Base-by-base conservation (phyloP, 495 filamentous ascomycete species). In the Podospora bellae-mahoneyi region DNA sequence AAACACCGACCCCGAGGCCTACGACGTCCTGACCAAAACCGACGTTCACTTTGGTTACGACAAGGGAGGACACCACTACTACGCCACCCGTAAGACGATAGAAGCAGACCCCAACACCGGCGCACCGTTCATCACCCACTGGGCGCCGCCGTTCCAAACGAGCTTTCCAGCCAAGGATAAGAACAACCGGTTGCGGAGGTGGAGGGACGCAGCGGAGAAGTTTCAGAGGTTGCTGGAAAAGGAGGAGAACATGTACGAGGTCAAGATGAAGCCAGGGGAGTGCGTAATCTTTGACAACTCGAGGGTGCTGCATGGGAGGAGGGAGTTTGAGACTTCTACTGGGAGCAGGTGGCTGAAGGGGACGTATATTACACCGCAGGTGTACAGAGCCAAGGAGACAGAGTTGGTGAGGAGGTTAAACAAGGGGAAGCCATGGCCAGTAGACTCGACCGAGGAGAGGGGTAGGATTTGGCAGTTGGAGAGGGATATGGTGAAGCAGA, bases 221-320 rank as follows among this genome's bases (percentile, higher is more conserved):
- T 83, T 93, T 77, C 74, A 81, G 34, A 48, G 66, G 0, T 55
- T 79, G 0, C 66, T 91, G 16, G 84, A 90, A 39, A 61, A 77
- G 0, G 68, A 82, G 5, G 68, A 78, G 0, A 84, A 83, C 44
- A 74, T 89, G 55, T 90, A 89, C 73, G 84, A 96, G 80, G 78
- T 90, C 57, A 90, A 88, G 75, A 76, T 98, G 68, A 76, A 88
- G 56, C 88, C 89, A 7, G 94, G 94, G 7, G 87, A 94, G 66
- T 94, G 91, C 70, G 92, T 91, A 30, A 85, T 98, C 18, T 97
- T 98, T 76, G 87, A 93, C 71, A 98, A 98, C 74, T 78, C 87
- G 26, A 83, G 92, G 7, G 80, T 94, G 4, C 74, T 94, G 48
- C 94, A 98, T 80, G 94, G 91, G 0, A 82, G 94, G 27, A 81